Percentiles rank a stretch among this genome's conserved stretches.
Evolutionary conservation across 2,329 filamentous ascomycete species (phyloP).

Genomic region (Fusarium sp.): DNA sequence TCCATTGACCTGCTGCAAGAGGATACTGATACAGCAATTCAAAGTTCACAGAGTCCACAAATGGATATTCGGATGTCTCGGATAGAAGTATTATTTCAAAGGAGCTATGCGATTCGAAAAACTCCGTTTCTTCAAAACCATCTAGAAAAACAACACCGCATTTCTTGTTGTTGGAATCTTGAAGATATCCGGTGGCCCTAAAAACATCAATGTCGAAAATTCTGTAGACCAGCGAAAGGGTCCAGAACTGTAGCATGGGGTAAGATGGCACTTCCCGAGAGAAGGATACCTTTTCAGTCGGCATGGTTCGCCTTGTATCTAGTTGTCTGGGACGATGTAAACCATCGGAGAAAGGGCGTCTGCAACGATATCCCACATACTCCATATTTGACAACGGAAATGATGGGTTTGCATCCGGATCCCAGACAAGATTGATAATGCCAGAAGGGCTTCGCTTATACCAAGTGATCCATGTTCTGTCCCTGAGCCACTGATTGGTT

Average conservation of each 20-base stretch:
- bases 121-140: fast-evolving
- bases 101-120: fast-evolving
- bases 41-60: too few species aligned
- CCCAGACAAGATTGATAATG: fast-evolving
- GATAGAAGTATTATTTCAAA: background rate
- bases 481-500: background rate
- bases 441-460: background rate
- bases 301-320: background rate
- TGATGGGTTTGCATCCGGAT: background rate
- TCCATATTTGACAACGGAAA: fast-evolving
- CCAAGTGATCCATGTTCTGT: fast-evolving
- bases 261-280: background rate
- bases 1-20: fast-evolving
- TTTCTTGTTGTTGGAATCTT: fast-evolving
- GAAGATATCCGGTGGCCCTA: fast-evolving
- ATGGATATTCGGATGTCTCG: fast-evolving
- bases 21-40: too few species aligned
- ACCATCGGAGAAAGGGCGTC: fast-evolving
- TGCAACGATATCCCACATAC: fast-evolving
- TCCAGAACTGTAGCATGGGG: background rate
- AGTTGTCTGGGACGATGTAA: fast-evolving
- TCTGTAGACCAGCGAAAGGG: background rate
- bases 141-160: fast-evolving
- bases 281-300: fast-evolving
- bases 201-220: background rate